Evolutionary conservation across 768 basidiomycete genomes (phyloP), one percentile per base, ranked within the genome.

Genomic region (Tephrocybe sp.): DNA sequence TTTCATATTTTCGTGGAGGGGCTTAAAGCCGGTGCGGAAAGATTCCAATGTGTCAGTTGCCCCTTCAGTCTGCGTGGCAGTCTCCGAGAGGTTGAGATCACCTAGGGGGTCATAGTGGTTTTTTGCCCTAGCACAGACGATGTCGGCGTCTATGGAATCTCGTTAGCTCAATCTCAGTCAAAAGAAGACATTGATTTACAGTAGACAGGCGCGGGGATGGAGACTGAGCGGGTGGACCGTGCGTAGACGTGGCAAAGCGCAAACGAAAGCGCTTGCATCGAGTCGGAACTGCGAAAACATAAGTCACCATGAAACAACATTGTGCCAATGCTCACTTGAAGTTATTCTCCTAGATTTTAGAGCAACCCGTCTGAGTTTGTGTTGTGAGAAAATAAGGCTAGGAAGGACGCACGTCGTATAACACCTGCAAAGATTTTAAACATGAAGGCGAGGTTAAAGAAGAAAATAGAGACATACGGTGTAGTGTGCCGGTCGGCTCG

Each of bases 181-280:
- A 30, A 30, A 30, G 13, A 30, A n/a, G n/a, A n/a, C n/a, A n/a
- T n/a, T 30, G 7, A 55, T 83, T 58, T 58, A 91, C 89, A 92
- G 54, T 92, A 92, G 0, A 91, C 88, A 0, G 90, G 90, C 0
- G 90, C 89, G 0, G 90, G 90, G 36, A 92, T 91, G 0, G 89
- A 91, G 0, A 93, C 90, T 0, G 88, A 88, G 7, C 91, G 83
- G 0, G 91, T 92, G 0, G 90, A 76, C 0, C 88, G 77, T 0
- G 90, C 88, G 43, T 89, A 92, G 0, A 89, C 82, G 40, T 93
- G 88, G 58, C 88, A 89, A 0, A 93, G 70, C 0, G 84, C 79
- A 45, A 84, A 92, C 0, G 85, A 79, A 0, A 91, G 62, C 0
- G 77, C 74, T 56, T 92, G 91, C 34, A 92, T 65, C 13, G 79